Base-by-base conservation (phyloP, 768 basidiomycete genomes). In the Pleurotus tuber-regium region DNA sequence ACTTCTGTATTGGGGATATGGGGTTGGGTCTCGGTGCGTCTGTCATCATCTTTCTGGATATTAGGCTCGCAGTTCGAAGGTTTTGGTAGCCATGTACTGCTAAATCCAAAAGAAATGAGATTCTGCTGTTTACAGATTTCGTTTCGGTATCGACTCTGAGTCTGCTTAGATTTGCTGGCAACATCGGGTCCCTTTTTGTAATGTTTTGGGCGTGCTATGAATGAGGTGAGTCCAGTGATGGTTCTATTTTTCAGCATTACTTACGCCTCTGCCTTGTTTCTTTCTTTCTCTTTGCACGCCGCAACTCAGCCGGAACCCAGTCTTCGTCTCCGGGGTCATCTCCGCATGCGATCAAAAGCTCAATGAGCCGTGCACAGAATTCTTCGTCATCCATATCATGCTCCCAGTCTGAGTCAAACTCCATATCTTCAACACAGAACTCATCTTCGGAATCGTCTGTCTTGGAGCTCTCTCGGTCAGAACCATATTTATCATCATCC, bases 121-220 rank as follows among this genome's bases (percentile, higher is more conserved):
- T 16, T 35, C 16, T 35, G 11, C 16, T 35, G 31, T 35, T 16
- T 35, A 11, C 16, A 4, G 11, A 35, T 35, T 11, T 35, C 12
- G 12, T 35, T 35, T 16, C 31, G 31, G 16, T 35, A 35, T 16
- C 31, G 31, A 3, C 12, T 12, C 31, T 16, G 31, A 16, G 31
- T 35, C 31, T 16, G 33, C 24, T 21, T 23, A 33, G 54, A 52
- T 35, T 55, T 55, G 18, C 51, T 53, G 7, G 38, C 38, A 24
- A 55, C 51, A 36, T 55, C 54, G 7, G 39, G 50, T 12, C 54
- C 54, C 28, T 51, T 55, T 16, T n/a, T 30, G 44, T 55, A 55
- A 10, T 41, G 51, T 42, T 33, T 18, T 29, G 53, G 53, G 6
- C 48, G 46, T 47, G 12, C 51, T 52, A 40, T 9, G 14, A n/a